phyloP scores from a whole-genome alignment of 208 protist species.

The Trypanosoma vivax region DNA sequence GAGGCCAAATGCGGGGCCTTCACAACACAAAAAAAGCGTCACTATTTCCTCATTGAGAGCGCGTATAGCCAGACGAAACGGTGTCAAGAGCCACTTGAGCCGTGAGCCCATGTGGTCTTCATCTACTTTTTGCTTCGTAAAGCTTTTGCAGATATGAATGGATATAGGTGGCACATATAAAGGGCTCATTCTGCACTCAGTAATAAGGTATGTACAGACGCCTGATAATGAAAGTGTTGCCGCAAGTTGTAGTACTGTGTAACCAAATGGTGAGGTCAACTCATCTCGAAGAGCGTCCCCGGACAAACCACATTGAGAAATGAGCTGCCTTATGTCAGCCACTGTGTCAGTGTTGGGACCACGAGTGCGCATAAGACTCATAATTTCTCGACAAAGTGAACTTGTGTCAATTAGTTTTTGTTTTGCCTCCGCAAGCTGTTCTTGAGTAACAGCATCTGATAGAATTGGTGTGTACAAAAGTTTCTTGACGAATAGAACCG shows the following conservation, averaged over 20 bases:
- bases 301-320: slow-evolving; percentile 4
- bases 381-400: slow-evolving; percentile 16
- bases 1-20: not conserved
- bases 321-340: slow-evolving; percentile 18
- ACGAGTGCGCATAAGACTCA: slow-evolving; percentile 14
- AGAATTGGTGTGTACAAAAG: slow-evolving; percentile 3
- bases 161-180: slow-evolving; percentile 27
- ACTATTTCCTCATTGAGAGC: slow-evolving; percentile 18
- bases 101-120: not conserved
- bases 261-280: slow-evolving; percentile 57
- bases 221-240: slow-evolving; percentile 38
- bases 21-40: slow-evolving; percentile 10
- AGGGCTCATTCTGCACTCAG: slow-evolving; percentile 42
- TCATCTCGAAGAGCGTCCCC: slow-evolving; percentile 28
- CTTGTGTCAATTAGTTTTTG: slow-evolving; percentile 10
- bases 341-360: slow-evolving; percentile 10
- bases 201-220: slow-evolving; percentile 46
- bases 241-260: slow-evolving; percentile 62
- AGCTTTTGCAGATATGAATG: not conserved
- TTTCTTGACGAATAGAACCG: slow-evolving; percentile 16
- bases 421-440: slow-evolving; percentile 9
- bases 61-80: slow-evolving; percentile 48
- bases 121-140: too few species aligned
- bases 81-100: slow-evolving; percentile 34
- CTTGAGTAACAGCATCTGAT: not conserved